Evolutionary conservation across 768 basidiomycete species (phyloP).

Genomic region (Tephrocybe sp.): DNA sequence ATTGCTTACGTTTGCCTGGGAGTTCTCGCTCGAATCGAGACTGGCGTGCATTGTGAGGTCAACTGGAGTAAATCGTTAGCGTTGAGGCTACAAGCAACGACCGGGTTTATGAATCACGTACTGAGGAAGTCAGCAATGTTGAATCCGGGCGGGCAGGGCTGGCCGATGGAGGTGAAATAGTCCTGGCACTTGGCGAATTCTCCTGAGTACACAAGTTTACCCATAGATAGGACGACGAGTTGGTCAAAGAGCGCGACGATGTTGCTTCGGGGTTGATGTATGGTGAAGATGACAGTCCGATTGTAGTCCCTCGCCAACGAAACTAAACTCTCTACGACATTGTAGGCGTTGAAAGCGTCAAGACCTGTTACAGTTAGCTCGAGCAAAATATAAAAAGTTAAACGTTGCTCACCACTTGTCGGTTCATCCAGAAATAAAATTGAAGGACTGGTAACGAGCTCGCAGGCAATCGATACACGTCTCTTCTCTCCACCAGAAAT

Average conservation of each 20-base stretch:
- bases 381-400: neutral
- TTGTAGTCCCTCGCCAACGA: constrained; percentile 87
- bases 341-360: constrained; percentile 94
- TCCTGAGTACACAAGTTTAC: constrained; percentile 85
- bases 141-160: constrained; percentile 89
- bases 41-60: constrained; percentile 70
- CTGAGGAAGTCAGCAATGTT: constrained; percentile 98
- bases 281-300: constrained; percentile 95
- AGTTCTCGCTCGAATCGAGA: constrained; percentile 35
- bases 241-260: constrained; percentile 97
- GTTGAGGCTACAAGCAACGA: neutral
- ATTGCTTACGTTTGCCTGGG: constrained; percentile 8
- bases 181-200: constrained; percentile 72
- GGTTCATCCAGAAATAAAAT: constrained; percentile 97
- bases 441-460: constrained; percentile 95
- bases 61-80: constrained; percentile 37
- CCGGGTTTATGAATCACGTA: constrained; percentile 37
- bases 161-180: constrained; percentile 78
- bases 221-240: constrained; percentile 80
- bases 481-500: constrained; percentile 99
- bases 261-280: constrained; percentile 97
- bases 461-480: constrained; percentile 95
- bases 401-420: constrained; percentile 70
- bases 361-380: constrained; percentile 52
- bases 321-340: constrained; percentile 88